Conservation (phyloP, 441 rosid species). For the Isatis lusitanica region DNA sequence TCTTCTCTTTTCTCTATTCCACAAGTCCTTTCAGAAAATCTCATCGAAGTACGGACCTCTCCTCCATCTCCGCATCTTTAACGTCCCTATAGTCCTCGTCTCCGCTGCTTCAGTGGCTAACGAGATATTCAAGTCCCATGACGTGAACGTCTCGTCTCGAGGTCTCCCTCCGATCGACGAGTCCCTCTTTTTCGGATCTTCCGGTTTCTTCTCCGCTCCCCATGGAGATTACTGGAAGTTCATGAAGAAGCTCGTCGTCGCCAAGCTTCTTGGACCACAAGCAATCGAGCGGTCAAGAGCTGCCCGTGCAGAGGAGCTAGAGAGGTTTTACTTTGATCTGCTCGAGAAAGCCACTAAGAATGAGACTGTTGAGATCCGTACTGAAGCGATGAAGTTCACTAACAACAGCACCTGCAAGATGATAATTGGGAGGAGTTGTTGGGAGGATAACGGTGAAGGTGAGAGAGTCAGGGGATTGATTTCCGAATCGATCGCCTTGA, state of each 20-base stretch:
- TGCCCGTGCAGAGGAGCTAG: conserved; percentile 34
- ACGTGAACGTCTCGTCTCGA: conserved; percentile 29
- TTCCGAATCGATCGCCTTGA: conserved; percentile 2
- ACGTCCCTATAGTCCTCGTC: conserved; percentile 24
- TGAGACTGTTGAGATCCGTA: conserved; percentile 10
- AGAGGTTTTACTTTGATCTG: not conserved
- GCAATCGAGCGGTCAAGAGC: conserved; percentile 28
- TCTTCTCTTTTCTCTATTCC: not conserved
- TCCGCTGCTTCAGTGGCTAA: conserved; percentile 38
- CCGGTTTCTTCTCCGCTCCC: conserved; percentile 30
- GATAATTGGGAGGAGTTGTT: conserved; percentile 39
- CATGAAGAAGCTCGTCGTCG: conserved; percentile 44
- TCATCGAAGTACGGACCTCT: conserved; percentile 30
- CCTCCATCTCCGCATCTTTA: conserved; percentile 20
- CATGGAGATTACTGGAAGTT: conserved; percentile 31
- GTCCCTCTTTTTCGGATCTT: conserved; percentile 21
- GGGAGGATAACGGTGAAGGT: conserved; percentile 36
- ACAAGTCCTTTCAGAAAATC: conserved; percentile 18
- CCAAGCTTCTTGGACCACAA: conserved; percentile 31
- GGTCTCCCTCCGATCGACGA: conserved; percentile 19
- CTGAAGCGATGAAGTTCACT: conserved; percentile 24
- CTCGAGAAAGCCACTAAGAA: conserved; percentile 2
- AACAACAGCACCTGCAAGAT: conserved; percentile 13
- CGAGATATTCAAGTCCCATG: conserved; percentile 40
- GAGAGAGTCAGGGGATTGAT: conserved; percentile 31